Percentiles rank a stretch among this genome's conserved stretches.
Conservation (phyloP, 2,329 filamentous ascomycete species). For the Ambrosiella cleistominuta region DNA sequence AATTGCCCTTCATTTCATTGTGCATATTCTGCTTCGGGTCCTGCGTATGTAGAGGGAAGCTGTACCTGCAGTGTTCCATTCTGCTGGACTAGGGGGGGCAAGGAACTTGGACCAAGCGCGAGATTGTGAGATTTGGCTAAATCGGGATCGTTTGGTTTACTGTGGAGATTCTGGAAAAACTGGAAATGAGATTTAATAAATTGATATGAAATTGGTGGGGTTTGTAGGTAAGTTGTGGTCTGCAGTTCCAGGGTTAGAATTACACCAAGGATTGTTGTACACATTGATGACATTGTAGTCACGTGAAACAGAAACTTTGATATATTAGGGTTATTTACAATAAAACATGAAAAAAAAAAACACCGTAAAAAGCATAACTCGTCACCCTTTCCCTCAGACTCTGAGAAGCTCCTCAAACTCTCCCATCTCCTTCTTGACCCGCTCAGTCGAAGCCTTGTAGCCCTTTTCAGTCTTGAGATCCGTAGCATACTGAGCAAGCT, state of each 20-base stretch:
- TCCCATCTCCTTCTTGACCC: conserved; percentile 33
- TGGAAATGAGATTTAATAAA: not conserved
- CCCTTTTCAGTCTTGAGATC: conserved; percentile 22
- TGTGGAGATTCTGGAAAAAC: not conserved
- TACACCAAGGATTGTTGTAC: not conserved
- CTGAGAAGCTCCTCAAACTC: conserved; percentile 16
- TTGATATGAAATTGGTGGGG: not conserved
- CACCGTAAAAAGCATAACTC: not conserved
- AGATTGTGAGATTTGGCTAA: not conserved
- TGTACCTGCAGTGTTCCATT: conserved; percentile 1
- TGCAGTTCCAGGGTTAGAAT: not conserved
- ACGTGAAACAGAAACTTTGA: not conserved
- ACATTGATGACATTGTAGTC: not conserved
- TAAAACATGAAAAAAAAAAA: not conserved
- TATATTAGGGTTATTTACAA: not conserved
- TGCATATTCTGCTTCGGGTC: not conserved
- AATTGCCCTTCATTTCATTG: conserved; percentile 1
- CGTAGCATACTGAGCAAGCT: conserved; percentile 3
- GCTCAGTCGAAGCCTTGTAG: conserved; percentile 29
- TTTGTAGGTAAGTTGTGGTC: conserved; percentile 4
- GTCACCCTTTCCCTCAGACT: not conserved
- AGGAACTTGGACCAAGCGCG: not conserved
- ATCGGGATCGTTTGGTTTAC: not conserved
- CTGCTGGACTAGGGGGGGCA: not conserved
- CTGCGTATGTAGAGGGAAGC: not conserved